Evolutionary conservation across 345 rosid species (phyloP).

Genomic region (Angophora floribunda): DNA sequence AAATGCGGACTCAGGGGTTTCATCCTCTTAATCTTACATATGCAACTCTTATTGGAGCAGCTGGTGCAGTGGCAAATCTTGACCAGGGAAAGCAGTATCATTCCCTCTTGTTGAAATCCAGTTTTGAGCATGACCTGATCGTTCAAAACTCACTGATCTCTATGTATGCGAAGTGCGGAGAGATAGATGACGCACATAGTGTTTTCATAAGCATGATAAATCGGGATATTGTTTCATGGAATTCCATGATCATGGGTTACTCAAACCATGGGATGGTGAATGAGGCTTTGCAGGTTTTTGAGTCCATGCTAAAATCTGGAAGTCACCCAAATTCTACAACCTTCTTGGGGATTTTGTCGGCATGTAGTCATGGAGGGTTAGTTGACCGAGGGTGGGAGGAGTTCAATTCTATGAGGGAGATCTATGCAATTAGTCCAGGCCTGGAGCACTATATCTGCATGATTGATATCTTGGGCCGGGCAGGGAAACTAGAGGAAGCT

Average conservation of each 20-base stretch:
- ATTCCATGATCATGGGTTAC: conserved; percentile 49
- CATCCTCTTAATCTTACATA: conserved; percentile 23
- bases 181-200: conserved; percentile 20
- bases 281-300: conserved; percentile 26
- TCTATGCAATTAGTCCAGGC: conserved; percentile 18
- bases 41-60: conserved; percentile 44
- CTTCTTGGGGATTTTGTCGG: conserved; percentile 37
- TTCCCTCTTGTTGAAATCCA: conserved; percentile 34
- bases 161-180: conserved; percentile 54
- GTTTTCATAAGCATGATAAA: conserved; percentile 27
- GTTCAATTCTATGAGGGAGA: conserved; percentile 23
- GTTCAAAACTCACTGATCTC: conserved; percentile 41
- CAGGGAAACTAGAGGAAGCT: conserved; percentile 43
- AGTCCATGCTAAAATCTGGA: conserved; percentile 27
- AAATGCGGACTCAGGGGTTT: conserved; percentile 27
- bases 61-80: conserved; percentile 62
- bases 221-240: conserved; percentile 43
- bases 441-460: conserved; percentile 39
- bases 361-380: conserved; percentile 38
- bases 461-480: conserved; percentile 42
- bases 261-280: conserved; percentile 35
- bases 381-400: conserved; percentile 17
- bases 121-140: conserved; percentile 14
- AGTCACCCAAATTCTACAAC: conserved; percentile 37
- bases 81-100: conserved; percentile 58